Percentiles rank a stretch among this genome's conserved stretches.
Conservation (phyloP, 2,329 filamentous ascomycete species). For the Ceratocystis diversiconidia region DNA sequence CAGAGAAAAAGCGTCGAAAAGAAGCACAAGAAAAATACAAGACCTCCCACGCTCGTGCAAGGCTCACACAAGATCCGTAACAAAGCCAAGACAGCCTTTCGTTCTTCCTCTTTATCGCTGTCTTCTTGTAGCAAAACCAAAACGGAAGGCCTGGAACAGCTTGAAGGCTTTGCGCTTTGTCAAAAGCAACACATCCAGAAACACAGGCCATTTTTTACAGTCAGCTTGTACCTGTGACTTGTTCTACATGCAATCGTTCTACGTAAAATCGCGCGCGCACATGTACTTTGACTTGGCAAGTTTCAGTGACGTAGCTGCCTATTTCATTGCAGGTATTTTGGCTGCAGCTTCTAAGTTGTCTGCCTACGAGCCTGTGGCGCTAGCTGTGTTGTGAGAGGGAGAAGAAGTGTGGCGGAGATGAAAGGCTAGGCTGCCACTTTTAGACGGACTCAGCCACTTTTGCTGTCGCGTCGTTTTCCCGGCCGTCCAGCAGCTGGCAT, state of each 20-base stretch:
- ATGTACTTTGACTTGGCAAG: not conserved
- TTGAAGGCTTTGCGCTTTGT: too few species aligned
- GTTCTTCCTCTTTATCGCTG: not conserved
- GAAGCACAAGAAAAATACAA: not conserved
- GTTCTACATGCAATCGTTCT: too few species aligned
- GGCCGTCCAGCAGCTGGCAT: too few species aligned
- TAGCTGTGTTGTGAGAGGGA: not conserved
- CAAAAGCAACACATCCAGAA: too few species aligned
- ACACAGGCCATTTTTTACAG: too few species aligned
- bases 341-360: not conserved
- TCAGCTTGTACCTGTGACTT: not conserved
- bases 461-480: too few species aligned
- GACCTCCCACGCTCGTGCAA: not conserved
- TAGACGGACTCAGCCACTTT: too few species aligned
- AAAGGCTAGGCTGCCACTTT: too few species aligned
- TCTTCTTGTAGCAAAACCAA: not conserved
- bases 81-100: not conserved
- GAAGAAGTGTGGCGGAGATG: not conserved
- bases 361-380: not conserved
- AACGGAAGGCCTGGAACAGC: not conserved
- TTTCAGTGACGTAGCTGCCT: constrained; percentile 1
- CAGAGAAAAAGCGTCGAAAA: not conserved
- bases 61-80: not conserved
- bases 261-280: not conserved
- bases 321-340: not conserved